Percentiles rank a stretch among this genome's conserved stretches.
Conservation (phyloP, 1,284 basidiomycete genomes). For the Ceratobasidium papillatum region DNA sequence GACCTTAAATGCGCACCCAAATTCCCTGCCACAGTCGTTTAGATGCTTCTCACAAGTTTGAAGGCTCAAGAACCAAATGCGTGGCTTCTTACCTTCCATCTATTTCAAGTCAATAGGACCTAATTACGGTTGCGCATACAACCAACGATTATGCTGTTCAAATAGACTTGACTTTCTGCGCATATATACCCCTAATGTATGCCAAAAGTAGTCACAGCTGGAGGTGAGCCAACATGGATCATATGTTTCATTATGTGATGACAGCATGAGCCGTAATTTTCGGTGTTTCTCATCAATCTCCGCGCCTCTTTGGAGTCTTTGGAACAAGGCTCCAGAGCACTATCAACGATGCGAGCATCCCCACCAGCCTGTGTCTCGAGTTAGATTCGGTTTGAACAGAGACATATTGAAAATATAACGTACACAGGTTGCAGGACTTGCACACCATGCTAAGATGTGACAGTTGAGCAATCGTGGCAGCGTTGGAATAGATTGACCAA, state of each 20-base stretch:
- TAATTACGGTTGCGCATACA: too few relatives aligned
- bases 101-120: too few relatives aligned
- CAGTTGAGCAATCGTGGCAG: neutral
- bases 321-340: constrained; percentile 17
- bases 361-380: neutral
- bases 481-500: neutral
- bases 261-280: neutral
- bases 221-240: neutral
- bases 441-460: neutral
- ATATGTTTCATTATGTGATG: neutral
- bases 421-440: constrained; percentile 18
- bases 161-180: too few relatives aligned
- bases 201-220: too few relatives aligned
- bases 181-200: too few relatives aligned
- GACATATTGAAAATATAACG: neutral
- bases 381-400: neutral
- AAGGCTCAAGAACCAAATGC: too few relatives aligned
- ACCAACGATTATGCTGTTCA: too few relatives aligned
- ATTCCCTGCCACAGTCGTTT: too few relatives aligned
- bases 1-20: too few relatives aligned
- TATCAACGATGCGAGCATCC: neutral
- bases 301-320: neutral
- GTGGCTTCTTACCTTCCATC: too few relatives aligned
- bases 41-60: too few relatives aligned
- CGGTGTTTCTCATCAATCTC: neutral